Conservation (phyloP, 1,139 yeast species). For the Sugiyamaella sp. region DNA sequence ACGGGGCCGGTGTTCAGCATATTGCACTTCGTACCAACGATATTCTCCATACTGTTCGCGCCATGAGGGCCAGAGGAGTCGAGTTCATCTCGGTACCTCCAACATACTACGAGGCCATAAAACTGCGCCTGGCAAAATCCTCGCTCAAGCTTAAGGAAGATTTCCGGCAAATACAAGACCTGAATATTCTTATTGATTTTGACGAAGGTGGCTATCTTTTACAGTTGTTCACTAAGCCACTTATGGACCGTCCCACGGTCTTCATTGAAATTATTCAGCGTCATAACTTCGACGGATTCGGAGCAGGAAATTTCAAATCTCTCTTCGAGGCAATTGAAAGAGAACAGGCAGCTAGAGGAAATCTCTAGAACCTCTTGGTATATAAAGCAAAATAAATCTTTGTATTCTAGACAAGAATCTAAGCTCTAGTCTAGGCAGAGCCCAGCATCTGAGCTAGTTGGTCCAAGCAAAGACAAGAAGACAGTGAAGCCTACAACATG, state of each 20-base stretch:
- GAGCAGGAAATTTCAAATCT: constrained; percentile 84
- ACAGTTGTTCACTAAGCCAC: constrained; percentile 77
- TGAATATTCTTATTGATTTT: constrained; percentile 71
- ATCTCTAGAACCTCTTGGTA: constrained; percentile 31
- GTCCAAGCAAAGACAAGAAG: not conserved
- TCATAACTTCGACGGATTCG: constrained; percentile 79
- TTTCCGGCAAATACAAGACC: constrained; percentile 47
- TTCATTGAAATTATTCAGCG: constrained; percentile 82
- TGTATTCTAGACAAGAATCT: not conserved
- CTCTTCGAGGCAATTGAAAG: constrained; percentile 77
- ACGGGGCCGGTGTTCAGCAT: constrained; percentile 85
- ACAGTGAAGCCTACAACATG: too few species aligned
- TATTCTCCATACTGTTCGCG: constrained; percentile 59
- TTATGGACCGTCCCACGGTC: constrained; percentile 77
- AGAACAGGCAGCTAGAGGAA: constrained; percentile 47
- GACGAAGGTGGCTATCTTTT: constrained; percentile 71
- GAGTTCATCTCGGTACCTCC: constrained; percentile 64
- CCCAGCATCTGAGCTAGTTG: not conserved
- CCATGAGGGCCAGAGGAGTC: constrained; percentile 62
- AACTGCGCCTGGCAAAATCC: constrained; percentile 47
- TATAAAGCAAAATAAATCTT: not conserved
- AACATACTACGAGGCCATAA: constrained; percentile 57
- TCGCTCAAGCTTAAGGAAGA: constrained; percentile 54
- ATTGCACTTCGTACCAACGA: constrained; percentile 67
- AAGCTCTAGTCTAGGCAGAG: not conserved